These are phyloP conservation scores for Chenopodium quinoa DNA, from an alignment of 148 eudicot genomes.

Conservation along the genomic window DNA sequence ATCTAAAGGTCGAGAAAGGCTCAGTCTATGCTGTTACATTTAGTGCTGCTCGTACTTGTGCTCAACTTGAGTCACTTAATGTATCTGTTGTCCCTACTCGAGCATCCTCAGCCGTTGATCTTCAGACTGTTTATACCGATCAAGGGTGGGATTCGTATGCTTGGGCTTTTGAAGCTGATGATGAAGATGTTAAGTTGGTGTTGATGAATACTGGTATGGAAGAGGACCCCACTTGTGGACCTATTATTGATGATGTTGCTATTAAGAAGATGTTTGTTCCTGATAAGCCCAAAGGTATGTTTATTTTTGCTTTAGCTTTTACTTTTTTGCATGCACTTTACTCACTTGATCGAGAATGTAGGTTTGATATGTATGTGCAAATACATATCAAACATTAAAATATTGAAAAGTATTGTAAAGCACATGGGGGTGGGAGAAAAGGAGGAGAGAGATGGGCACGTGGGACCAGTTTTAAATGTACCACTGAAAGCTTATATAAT, in stretches of 20 bases:
- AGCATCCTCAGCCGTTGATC: slow-evolving; percentile 68
- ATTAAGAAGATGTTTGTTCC: slow-evolving; percentile 86
- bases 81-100: slow-evolving; percentile 60
- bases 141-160: slow-evolving; percentile 98
- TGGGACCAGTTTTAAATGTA: too few species aligned
- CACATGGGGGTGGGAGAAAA: too few species aligned
- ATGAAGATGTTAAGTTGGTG: slow-evolving; percentile 44
- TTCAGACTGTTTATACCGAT: slow-evolving; percentile 86
- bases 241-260: slow-evolving; percentile 86
- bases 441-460: too few species aligned
- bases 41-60: slow-evolving; percentile 96
- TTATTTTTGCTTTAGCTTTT: background rate
- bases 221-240: slow-evolving; percentile 97
- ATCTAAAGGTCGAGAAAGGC: slow-evolving; percentile 67
- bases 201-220: slow-evolving; percentile 89
- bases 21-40: slow-evolving; percentile 76
- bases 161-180: slow-evolving; percentile 80
- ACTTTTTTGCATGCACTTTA: background rate
- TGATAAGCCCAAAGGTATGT: slow-evolving; percentile 60
- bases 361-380: too few species aligned
- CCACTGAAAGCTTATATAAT: too few species aligned
- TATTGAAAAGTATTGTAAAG: too few species aligned
- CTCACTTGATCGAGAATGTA: too few species aligned
- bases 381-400: too few species aligned
- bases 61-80: slow-evolving; percentile 93